Evolutionary conservation across 139 green algal genomes (phyloP), one percentile per base, ranked within the genome.

Genomic region (Pycnococcus provasolii): DNA sequence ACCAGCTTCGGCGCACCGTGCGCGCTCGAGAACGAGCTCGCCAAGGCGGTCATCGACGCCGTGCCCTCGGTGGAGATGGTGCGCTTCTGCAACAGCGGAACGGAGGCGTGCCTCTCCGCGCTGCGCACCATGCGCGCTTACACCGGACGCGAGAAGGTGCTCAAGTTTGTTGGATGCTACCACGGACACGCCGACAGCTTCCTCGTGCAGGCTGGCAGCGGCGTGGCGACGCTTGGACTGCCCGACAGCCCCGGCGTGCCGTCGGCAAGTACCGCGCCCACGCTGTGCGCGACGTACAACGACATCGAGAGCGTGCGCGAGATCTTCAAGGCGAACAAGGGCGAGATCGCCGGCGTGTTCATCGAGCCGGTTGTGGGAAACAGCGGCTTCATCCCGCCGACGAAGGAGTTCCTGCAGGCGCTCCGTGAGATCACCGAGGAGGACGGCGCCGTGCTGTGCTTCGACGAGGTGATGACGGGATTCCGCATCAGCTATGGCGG

Each of bases 121-220:
- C 86, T 98, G 58, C 87, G 93, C 69, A 83, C 97, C 53, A 98
- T 97, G 90, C 88, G 93, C 64, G 93, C 93, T 42, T 97, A 89
- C 88, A 99, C 93, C 54, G 79, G 79, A 52, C 82, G 90, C 63
- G 91, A 97, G 73, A 99, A 99, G 87, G 71, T 96, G 59, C 84
- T 96, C 81, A 96, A 96, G 87, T 99, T 99, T 66, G 84, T 89
- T n/a, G 93, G 93, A 62, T 99, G 93, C 89, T 99, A 98, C 82
- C 93, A 99, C 80, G 93, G 92, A 44, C 93, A 99, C 74, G 93
- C 84, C 42, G 90, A 97, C 79, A 84, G 85, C 53, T 96, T 96
- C 83, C 76, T 95, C 63, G 89, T 96, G 26, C 88, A 96, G 80
- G 93, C 93, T 43, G 92, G 93, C 51, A 91, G 79, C 5, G 93